These are phyloP conservation scores for Colletotrichum sp. DNA, from an alignment of 2,329 filamentous ascomycete species.

Conservation along the genomic window DNA sequence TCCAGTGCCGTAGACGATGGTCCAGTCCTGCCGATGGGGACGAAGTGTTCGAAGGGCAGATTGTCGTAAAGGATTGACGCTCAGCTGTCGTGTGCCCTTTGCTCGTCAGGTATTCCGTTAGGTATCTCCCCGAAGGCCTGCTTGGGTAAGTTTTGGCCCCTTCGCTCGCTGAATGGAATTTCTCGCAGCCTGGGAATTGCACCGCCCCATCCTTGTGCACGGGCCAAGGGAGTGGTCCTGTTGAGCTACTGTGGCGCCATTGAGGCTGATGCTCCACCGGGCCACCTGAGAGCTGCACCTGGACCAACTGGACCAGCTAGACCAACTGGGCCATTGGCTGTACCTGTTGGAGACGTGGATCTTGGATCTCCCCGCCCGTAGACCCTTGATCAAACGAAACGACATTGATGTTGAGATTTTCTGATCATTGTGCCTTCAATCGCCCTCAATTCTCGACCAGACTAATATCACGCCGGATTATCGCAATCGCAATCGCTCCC, in stretches of 20 bases:
- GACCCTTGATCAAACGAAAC: background rate
- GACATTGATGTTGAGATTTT: background rate
- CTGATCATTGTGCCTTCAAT: background rate
- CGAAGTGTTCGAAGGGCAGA: background rate
- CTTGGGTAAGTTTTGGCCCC: conserved; percentile 12
- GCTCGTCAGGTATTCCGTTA: background rate
- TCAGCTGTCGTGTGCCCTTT: conserved; percentile 15
- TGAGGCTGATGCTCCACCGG: background rate
- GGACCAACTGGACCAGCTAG: background rate
- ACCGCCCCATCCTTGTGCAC: conserved; percentile 15
- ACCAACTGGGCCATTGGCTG: background rate
- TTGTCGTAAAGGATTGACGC: background rate
- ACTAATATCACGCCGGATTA: background rate
- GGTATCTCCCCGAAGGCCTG: conserved; percentile 9
- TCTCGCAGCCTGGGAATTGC: conserved; percentile 19
- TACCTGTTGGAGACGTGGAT: background rate
- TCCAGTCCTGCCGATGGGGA: conserved; percentile 9
- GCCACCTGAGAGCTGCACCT: background rate
- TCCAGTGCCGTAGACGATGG: background rate
- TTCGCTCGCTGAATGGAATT: conserved; percentile 17
- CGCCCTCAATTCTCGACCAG: background rate
- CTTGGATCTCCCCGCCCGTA: background rate
- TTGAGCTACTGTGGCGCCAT: conserved; percentile 10
- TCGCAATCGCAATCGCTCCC: background rate
- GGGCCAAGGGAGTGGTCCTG: background rate